A percentile compares a stretch with the other conserved stretches of the same genome.
Conservation (phyloP, 2,329 filamentous ascomycete species). For the Ceratocystis huliohia region DNA sequence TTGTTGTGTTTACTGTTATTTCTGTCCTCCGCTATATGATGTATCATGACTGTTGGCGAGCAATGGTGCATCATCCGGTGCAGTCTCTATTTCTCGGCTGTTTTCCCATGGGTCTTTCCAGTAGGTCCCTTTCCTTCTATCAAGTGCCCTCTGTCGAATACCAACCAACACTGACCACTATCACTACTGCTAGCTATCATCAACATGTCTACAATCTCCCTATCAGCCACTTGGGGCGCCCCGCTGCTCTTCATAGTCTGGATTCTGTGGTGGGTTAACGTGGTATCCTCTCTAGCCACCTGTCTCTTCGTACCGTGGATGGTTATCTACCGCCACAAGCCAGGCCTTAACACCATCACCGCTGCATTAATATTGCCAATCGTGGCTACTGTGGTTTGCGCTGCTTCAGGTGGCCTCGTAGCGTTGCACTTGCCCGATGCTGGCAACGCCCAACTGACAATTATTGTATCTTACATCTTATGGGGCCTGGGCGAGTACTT, state of each 20-base stretch:
- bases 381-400: conserved; percentile 53
- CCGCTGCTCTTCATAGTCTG: conserved; percentile 43
- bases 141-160: neutral
- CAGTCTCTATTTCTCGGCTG: conserved; percentile 58
- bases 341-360: conserved; percentile 45
- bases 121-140: conserved; percentile 5
- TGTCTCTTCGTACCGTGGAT: conserved; percentile 46
- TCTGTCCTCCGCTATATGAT: conserved; percentile 49
- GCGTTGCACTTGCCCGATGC: conserved; percentile 45
- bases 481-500: conserved; percentile 52
- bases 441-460: conserved; percentile 45
- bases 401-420: conserved; percentile 51
- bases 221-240: conserved; percentile 49
- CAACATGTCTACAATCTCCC: conserved; percentile 45
- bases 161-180: neutral
- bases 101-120: conserved; percentile 53
- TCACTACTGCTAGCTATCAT: conserved; percentile 39
- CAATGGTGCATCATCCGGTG: conserved; percentile 54
- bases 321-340: conserved; percentile 37
- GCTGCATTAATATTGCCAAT: conserved; percentile 54
- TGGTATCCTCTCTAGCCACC: conserved; percentile 38
- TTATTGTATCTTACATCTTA: conserved; percentile 53
- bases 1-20: conserved; percentile 40
- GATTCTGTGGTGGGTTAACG: conserved; percentile 48
- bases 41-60: conserved; percentile 52